A percentile compares a stretch with the other conserved stretches of the same genome.
These are phyloP conservation scores for Fusarium pseudograminearum DNA, from an alignment of 2,329 filamentous ascomycete genomes.

Conservation along the genomic window DNA sequence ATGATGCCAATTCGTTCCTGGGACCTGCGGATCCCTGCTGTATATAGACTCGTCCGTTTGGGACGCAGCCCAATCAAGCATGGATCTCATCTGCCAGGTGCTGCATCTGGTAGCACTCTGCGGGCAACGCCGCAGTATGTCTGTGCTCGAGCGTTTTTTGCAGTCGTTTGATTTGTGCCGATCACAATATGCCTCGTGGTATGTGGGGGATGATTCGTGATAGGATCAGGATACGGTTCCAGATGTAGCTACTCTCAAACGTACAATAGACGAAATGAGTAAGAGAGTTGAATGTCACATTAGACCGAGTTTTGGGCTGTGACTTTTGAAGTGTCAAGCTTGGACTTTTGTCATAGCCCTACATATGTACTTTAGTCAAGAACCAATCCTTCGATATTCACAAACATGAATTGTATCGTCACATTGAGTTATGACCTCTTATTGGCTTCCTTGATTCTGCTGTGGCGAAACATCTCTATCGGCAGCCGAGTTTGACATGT, in stretches of 20 bases:
- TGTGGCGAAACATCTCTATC: background rate
- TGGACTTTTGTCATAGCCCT: background rate
- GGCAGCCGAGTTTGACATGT: background rate
- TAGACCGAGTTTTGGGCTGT: background rate
- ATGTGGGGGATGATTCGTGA: background rate
- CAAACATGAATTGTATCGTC: background rate
- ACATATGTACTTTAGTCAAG: background rate
- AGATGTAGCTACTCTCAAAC: background rate
- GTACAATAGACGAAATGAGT: background rate
- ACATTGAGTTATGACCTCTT: background rate
- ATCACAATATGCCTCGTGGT: background rate
- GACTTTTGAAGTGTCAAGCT: background rate
- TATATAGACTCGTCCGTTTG: background rate
- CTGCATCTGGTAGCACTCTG: background rate
- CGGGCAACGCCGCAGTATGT: background rate
- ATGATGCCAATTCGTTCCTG: background rate
- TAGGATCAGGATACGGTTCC: background rate
- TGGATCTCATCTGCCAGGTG: background rate
- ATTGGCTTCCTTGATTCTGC: background rate
- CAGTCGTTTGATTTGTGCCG: background rate
- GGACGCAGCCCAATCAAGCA: background rate
- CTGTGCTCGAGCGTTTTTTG: background rate
- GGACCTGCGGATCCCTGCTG: background rate
- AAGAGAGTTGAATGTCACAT: background rate
- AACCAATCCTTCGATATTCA: background rate